Evolutionary conservation across 108 stramenopile species (phyloP), one percentile per base, ranked within the genome.

Genomic region (Cyclotella baltica): DNA sequence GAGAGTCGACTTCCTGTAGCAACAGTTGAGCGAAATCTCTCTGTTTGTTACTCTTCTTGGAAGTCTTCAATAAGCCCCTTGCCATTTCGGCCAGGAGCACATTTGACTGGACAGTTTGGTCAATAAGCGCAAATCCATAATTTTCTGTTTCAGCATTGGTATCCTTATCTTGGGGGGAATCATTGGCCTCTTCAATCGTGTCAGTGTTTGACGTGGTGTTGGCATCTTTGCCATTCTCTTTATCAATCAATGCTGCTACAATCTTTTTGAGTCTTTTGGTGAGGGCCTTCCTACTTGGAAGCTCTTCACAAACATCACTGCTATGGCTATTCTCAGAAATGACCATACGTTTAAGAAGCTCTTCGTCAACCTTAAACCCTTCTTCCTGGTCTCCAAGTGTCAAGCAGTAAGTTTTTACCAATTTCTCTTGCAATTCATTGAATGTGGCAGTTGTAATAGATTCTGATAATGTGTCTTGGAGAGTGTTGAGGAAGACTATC

Each of bases 221-320:
- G n/a, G n/a, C n/a, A n/a, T n/a, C n/a, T n/a, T n/a, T n/a, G n/a
- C n/a, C n/a, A n/a, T n/a, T n/a, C n/a, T n/a, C 40, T 35, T 38
- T 53, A 19, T 66, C 68, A 36, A 31, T 79, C 46, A 84, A 58
- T 27, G 76, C 56, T 52, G 90, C 56, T n/a, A 90, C 81, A 31
- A 82, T 43, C 64, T 88, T 91, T 46, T 68, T 85, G 8, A 88
- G 86, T n/a, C 94, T 79, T 72, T 85, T 92, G 9, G 83, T 29
- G 22, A 95, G 62, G 46, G 88, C 87, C 53, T 93, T 93, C 58
- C 82, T 85, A 4, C 86, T 47, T 19, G 94, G 94, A n/a, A 95
- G 75, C 33, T 88, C 92, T 36, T 81, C 83, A 28, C 48, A 67
- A 19, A 80, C 86, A 9, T 65, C 62, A 23, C 33, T 56, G 18